These are phyloP conservation scores for Linnemannia zychae DNA, from an alignment of 192 early-diverging fungal species.

Conservation along the genomic window DNA sequence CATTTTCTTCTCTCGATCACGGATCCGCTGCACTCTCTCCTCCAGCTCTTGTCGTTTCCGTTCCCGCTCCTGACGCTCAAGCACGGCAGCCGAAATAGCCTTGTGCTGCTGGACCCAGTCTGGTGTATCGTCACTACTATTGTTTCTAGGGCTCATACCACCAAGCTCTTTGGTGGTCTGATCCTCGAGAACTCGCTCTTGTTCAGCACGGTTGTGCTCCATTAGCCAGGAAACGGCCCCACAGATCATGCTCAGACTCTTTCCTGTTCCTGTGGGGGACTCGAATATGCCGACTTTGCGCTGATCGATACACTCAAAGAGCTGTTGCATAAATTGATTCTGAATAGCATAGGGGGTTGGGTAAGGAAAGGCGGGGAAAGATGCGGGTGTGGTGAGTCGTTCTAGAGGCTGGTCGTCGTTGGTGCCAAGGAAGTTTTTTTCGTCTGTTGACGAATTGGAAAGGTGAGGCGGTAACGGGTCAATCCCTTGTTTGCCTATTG, in stretches of 20 bases:
- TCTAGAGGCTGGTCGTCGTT: slow-evolving; percentile 9
- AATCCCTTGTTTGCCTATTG: neutral
- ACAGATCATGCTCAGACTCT: slow-evolving; percentile 90
- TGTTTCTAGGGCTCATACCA: neutral
- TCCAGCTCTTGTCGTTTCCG: slow-evolving; percentile 49
- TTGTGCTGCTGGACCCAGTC: slow-evolving; percentile 57
- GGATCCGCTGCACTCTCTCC: slow-evolving; percentile 50
- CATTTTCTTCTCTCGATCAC: slow-evolving; percentile 53
- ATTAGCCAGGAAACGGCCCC: slow-evolving; percentile 86
- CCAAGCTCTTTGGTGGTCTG: neutral
- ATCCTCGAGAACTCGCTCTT: slow-evolving; percentile 5
- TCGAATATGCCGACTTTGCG: slow-evolving; percentile 88
- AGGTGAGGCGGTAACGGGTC: neutral
- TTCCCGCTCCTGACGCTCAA: slow-evolving; percentile 32
- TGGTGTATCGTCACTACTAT: slow-evolving; percentile 32
- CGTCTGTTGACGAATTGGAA: neutral
- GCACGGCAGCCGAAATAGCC: slow-evolving; percentile 19
- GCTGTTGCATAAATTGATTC: slow-evolving; percentile 78
- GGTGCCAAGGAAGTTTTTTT: neutral
- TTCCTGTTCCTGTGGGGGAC: slow-evolving; percentile 95
- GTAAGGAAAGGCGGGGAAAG: slow-evolving; percentile 52
- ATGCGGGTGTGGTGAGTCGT: slow-evolving; percentile 13
- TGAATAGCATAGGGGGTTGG: slow-evolving; percentile 80
- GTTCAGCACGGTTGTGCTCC: slow-evolving; percentile 60
- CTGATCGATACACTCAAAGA: slow-evolving; percentile 79